A percentile compares a stretch with the other conserved stretches of the same genome.
These are phyloP conservation scores for Ustilago lituana DNA, from an alignment of 1,284 basidiomycete genomes.

Conservation along the genomic window DNA sequence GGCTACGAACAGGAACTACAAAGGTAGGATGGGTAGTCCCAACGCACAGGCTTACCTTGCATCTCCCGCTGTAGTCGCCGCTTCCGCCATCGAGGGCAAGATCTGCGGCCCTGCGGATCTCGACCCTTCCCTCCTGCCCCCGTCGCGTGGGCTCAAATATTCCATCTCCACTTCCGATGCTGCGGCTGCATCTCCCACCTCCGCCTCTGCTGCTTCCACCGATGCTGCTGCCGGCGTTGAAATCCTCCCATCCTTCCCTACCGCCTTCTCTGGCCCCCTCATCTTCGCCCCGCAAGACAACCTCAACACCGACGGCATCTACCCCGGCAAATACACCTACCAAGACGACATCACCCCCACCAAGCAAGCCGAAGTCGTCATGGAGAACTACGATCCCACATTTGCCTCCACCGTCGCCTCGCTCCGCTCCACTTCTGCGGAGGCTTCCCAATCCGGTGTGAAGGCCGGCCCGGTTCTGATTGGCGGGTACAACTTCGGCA, in stretches of 20 bases:
- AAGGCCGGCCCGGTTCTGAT: slow-evolving; percentile 79
- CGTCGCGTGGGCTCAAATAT: slow-evolving; percentile 68
- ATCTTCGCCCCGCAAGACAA: slow-evolving; percentile 97
- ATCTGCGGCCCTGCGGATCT: slow-evolving; percentile 83
- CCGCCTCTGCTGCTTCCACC: slow-evolving; percentile 21
- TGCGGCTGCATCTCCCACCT: slow-evolving; percentile 54
- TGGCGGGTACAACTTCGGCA: slow-evolving; percentile 97
- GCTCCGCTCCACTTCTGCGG: slow-evolving; percentile 68
- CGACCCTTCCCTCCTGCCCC: slow-evolving; percentile 73
- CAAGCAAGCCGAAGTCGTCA: slow-evolving; percentile 92
- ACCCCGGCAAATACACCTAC: slow-evolving; percentile 99
- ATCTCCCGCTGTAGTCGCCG: slow-evolving; percentile 94
- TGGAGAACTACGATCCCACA: slow-evolving; percentile 93
- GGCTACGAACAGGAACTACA: slow-evolving; percentile 98
- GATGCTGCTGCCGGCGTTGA: slow-evolving; percentile 46
- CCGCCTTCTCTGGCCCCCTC: slow-evolving; percentile 81
- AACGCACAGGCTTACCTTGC: slow-evolving; percentile 95
- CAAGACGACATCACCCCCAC: slow-evolving; percentile 98
- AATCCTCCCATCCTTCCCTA: slow-evolving; percentile 73
- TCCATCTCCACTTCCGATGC: slow-evolving; percentile 66
- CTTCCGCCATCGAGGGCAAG: slow-evolving; percentile 88
- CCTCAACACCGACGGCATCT: slow-evolving; percentile 96
- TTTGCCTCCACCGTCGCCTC: slow-evolving; percentile 81
- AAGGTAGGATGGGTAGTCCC: slow-evolving; percentile 96
- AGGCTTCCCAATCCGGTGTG: not conserved